Evolutionary conservation across 202 grass and related monocot species (phyloP), one percentile per base, ranked within the genome.

Genomic region (Setaria italica): DNA sequence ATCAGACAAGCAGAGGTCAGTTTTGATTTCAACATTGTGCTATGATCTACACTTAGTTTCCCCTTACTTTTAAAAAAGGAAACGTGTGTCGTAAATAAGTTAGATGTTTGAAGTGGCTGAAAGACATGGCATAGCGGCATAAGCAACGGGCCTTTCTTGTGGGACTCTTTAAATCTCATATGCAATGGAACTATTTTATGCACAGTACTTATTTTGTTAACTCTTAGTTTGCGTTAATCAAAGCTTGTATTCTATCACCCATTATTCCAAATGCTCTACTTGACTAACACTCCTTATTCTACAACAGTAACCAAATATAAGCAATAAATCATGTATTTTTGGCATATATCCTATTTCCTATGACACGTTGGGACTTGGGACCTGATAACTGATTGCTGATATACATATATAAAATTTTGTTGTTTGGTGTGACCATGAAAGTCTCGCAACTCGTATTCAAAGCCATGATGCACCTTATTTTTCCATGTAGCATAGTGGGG

Each of bases 1-100:
- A 91, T 77, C 87, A 93, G 90, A 93, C 91, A 83, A 88, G 82
- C 91, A 93, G 94, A 96, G 94, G 94, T 96, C 58, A 87, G 90
- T 84, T 86, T 19, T 39, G 46, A 10, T 58, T 80, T 87, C 75
- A 81, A 46, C 80, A 80, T 84, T 77, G 49, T 77, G 7, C 48
- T 87, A 73, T 62, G 53, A 86, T 45, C n/a, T 85, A 30, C n/a
- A 37, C 58, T 76, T 78, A 32, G 45, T 53, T 80, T 59, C 29
- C 11, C 19, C 21, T 85, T 74, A 67, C 53, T 54, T 43, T 19
- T 21, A 11, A 37, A 37, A 29, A 62, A 34, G 53, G 17, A 49
- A 81, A 76, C 20, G n/a, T 87, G 50, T 20, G 69, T 55, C 45
- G 16, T 64, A 34, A 77, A 67, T 82, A 45, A 80, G 9, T 41